Percentiles rank a stretch among this genome's conserved stretches.
Conservation (phyloP, 2,329 filamentous ascomycete genomes). For the Dactylella cylindrospora region DNA sequence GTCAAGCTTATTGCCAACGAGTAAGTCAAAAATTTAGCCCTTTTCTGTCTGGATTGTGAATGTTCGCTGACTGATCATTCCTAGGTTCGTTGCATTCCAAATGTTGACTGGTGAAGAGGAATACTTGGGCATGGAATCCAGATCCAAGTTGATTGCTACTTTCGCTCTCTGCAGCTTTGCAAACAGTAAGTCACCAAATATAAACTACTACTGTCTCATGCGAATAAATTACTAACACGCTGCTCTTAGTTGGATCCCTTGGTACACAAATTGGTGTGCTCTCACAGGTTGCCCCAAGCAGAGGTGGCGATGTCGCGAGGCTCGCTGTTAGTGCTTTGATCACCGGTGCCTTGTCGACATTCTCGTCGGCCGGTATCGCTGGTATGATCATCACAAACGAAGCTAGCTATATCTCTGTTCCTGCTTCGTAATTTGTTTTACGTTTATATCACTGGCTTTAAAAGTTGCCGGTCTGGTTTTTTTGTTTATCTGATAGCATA, state of each 20-base stretch:
- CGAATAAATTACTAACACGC: constrained; percentile 1
- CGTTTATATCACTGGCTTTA: too few relatives aligned
- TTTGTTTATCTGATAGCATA: too few relatives aligned
- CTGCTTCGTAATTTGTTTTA: not conserved
- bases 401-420: constrained; percentile 14
- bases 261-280: constrained; percentile 59
- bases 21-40: constrained; percentile 3
- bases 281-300: constrained; percentile 57
- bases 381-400: constrained; percentile 55
- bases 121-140: constrained; percentile 32
- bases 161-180: constrained; percentile 60
- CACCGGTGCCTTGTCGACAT: constrained; percentile 57
- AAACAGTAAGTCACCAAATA: constrained; percentile 51
- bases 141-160: constrained; percentile 58
- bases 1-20: constrained; percentile 71
- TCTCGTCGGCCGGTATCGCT: constrained; percentile 56
- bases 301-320: constrained; percentile 57
- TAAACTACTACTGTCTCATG: not conserved
- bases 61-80: not conserved
- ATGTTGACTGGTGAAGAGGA: constrained; percentile 44
- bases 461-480: too few relatives aligned
- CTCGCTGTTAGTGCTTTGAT: constrained; percentile 56
- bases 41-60: not conserved
- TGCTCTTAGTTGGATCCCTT: constrained; percentile 53
- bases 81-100: constrained; percentile 48